Evolutionary conservation across 352 stramenopile species (phyloP), one percentile per base, ranked within the genome.

Genomic region (Globisporangium cylindrosporum): DNA sequence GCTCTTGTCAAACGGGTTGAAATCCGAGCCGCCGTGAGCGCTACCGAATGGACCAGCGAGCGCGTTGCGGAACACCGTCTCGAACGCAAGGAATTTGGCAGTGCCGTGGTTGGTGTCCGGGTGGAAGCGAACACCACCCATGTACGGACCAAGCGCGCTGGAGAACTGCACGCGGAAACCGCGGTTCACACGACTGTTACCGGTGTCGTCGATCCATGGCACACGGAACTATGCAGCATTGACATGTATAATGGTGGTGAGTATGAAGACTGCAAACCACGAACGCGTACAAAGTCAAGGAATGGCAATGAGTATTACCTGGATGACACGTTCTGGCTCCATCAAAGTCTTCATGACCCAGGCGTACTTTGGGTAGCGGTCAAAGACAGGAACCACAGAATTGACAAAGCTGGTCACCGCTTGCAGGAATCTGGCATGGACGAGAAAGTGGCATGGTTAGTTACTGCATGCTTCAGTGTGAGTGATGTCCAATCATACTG

Each of bases 131-230:
- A 99, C 76, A n/a, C 90, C 90, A 59, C 97, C 97, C 72, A 99
- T 97, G 78, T 99, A 99, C 41, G 95, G 97, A 32, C 87, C 87
- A 62, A 90, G 67, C 29, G 85, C 84, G 68, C 85, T 93, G 6
- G 90, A 98, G 73, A 99, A 99, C 82, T 99, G 97, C 68, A 99
- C 94, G 59, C 97, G 95, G 81, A 97, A 99, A 57, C 97, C 97
- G 38, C 97, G 91, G 81, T 99, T 99, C 68, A 99, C 96, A 38
- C 97, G 90, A 59, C 90, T 89, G 63, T 97, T 97, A 43, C 97
- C 97, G 34, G 89, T 86, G 75, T 99, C 97, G 74, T 99, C 97
- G 67, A 99, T 95, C 97, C 97, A 99, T 12, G 96, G 92, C 27
- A 98, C 94, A 65, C 96, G 93, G 80, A 99, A 99, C 79, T 98